These are phyloP conservation scores for Dalbergia cochinchinensis DNA, from an alignment of 306 rosid species.

Conservation along the genomic window DNA sequence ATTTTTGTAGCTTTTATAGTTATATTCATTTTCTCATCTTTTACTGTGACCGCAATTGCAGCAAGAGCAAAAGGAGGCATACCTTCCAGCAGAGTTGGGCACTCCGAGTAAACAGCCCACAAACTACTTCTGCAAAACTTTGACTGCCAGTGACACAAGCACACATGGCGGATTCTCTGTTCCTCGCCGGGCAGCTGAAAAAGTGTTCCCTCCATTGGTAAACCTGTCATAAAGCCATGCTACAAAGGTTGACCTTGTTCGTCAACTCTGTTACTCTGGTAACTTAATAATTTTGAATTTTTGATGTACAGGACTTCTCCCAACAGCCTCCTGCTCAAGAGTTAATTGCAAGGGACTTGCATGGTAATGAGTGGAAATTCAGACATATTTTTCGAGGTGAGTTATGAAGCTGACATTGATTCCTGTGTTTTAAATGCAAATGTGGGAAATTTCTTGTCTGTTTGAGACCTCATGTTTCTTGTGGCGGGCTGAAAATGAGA, in stretches of 20 bases:
- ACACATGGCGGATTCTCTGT: constrained; percentile 99
- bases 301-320: constrained; percentile 77
- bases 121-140: constrained; percentile 91
- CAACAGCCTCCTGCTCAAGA: constrained; percentile 98
- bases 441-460: not conserved
- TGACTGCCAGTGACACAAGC: constrained; percentile 99
- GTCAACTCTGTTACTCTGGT: not conserved
- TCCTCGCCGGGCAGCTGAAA: constrained; percentile 99
- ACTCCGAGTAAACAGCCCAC: constrained; percentile 92
- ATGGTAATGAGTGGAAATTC: constrained; percentile 98
- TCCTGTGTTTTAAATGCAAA: constrained; percentile 15
- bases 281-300: constrained; percentile 14
- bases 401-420: constrained; percentile 39
- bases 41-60: constrained; percentile 48
- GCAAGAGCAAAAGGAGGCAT: constrained; percentile 98
- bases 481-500: not conserved
- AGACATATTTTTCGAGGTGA: constrained; percentile 97
- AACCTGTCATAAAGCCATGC: constrained; percentile 34
- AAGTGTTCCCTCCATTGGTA: constrained; percentile 99
- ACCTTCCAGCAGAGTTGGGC: constrained; percentile 91
- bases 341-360: constrained; percentile 93
- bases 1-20: constrained; percentile 17
- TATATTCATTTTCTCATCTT: constrained; percentile 28
- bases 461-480: constrained; percentile 17
- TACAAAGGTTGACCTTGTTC: not conserved